Base-by-base conservation (phyloP, 495 filamentous ascomycete genomes). In the Penicillium ochrochloron region DNA sequence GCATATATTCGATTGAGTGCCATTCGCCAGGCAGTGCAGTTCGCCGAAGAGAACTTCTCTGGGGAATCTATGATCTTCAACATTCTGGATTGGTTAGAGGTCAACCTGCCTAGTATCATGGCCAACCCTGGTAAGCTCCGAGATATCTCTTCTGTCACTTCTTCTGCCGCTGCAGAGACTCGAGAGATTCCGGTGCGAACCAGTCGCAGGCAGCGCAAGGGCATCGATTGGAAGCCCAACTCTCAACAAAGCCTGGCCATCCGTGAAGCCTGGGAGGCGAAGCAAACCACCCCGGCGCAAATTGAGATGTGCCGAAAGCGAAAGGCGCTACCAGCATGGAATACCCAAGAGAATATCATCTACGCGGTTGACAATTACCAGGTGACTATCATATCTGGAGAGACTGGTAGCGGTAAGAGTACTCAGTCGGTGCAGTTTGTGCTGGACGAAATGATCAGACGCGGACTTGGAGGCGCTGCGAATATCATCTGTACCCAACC, bases 401-500 rank as follows among this genome's bases (percentile, higher is more conserved):
- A 97, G 77, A 99, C 95, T 8, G 95, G 95, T 59, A 96, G 92
- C 48, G 95, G 95, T 69, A 99, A 99, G 75, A 97, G 93, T 59
- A 99, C 95, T 1, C 95, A 99, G 75, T 92, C 92, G 14, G 95
- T 97, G 5, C 95, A 99, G 73, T 99, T 98, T 74, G 82, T 99
- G 25, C 81, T 99, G 8, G 95, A 99, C 69, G 92, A 97, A 68
- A 81, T 99, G 70, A 97, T 97, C 69, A 78, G 86, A 66, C 83
- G 85, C 27, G 83, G 87, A 15, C 80, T 95, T 15, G 95, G 95
- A 10, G 85, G 83, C 5, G 82, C 83, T 17, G 90, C 91, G n/a
- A 97, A 94, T 65, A 97, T 99, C 51, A 87, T 99, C 62, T 97
- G 95, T 70, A 98, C 95, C 1, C 95, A 99, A 74, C 95, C 95